Percentiles rank a stretch among this genome's conserved stretches.
These are phyloP conservation scores for Botrytis deweyae DNA, from an alignment of 2,329 filamentous ascomycete genomes.

Conservation along the genomic window DNA sequence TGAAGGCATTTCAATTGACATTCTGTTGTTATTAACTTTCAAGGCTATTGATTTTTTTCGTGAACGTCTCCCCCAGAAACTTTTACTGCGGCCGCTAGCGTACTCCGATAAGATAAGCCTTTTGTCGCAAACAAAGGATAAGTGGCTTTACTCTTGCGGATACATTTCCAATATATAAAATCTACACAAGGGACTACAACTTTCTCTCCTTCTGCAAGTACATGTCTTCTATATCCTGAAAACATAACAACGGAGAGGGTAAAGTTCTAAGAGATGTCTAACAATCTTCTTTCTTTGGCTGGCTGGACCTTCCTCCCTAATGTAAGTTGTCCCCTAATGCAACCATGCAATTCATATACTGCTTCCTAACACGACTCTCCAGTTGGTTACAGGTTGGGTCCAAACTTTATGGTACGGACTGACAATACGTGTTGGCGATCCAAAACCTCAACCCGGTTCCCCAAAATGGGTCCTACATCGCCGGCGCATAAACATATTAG, in stretches of 20 bases:
- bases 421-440: slow-evolving; percentile 84
- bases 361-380: slow-evolving; percentile 25
- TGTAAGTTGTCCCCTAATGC: slow-evolving; percentile 43
- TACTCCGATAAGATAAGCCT: slow-evolving; percentile 14
- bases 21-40: slow-evolving; percentile 15
- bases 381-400: slow-evolving; percentile 76
- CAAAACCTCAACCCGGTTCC: slow-evolving; percentile 69
- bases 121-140: slow-evolving; percentile 3
- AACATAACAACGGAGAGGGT: not conserved
- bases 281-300: slow-evolving; percentile 50
- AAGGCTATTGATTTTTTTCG: slow-evolving; percentile 13
- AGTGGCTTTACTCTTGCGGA: slow-evolving; percentile 19
- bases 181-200: not conserved
- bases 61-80: slow-evolving; percentile 12
- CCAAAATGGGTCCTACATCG: slow-evolving; percentile 71
- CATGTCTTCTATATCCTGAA: not conserved
- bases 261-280: slow-evolving; percentile 29
- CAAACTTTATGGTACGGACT: slow-evolving; percentile 85
- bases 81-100: slow-evolving; percentile 24
- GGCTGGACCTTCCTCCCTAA: slow-evolving; percentile 64
- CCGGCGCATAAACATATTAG: slow-evolving; percentile 76
- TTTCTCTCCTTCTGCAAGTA: not conserved
- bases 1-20: slow-evolving; percentile 35
- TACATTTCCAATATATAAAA: slow-evolving; percentile 7
- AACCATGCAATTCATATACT: not conserved